Percentiles rank a stretch among this genome's conserved stretches.
Evolutionary conservation across 2,329 filamentous ascomycete genomes (phyloP).

Genomic region (Fusarium redolens): DNA sequence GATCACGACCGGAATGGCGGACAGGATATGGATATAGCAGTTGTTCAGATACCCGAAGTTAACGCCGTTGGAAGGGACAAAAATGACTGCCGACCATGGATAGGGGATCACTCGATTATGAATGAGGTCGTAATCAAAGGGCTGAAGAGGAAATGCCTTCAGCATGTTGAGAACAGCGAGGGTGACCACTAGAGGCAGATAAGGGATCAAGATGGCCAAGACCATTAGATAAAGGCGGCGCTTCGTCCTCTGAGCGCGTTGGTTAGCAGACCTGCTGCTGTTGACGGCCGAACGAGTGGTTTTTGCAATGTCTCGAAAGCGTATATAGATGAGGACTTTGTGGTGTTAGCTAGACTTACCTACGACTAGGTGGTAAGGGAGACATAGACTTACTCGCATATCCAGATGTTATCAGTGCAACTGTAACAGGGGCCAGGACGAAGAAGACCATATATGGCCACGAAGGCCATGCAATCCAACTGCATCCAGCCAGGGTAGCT

Average conservation of each 20-base stretch:
- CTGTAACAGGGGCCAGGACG: constrained; percentile 57
- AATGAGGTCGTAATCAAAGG: constrained; percentile 57
- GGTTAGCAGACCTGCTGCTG: constrained; percentile 53
- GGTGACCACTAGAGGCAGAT: constrained; percentile 60
- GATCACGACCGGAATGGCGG: constrained; percentile 60
- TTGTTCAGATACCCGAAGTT: constrained; percentile 56
- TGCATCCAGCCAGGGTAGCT: constrained; percentile 63
- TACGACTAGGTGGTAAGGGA: background rate
- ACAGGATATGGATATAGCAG: constrained; percentile 61
- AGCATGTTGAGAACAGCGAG: constrained; percentile 57
- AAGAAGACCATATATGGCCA: constrained; percentile 64
- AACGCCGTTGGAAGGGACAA: constrained; percentile 55
- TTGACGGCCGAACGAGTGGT: constrained; percentile 54
- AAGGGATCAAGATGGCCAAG: constrained; percentile 62
- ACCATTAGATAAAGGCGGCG: constrained; percentile 68
- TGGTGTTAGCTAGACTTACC: background rate
- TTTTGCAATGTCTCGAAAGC: constrained; percentile 60
- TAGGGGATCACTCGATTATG: constrained; percentile 53
- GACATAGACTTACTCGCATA: constrained; percentile 59
- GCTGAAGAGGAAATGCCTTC: constrained; percentile 39
- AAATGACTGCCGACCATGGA: constrained; percentile 61
- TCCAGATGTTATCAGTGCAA: constrained; percentile 56
- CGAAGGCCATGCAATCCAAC: constrained; percentile 55
- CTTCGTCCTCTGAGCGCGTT: constrained; percentile 60
- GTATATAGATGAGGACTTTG: constrained; percentile 59